Base-by-base conservation (phyloP, 768 basidiomycete genomes). In the Lactarius quietus region DNA sequence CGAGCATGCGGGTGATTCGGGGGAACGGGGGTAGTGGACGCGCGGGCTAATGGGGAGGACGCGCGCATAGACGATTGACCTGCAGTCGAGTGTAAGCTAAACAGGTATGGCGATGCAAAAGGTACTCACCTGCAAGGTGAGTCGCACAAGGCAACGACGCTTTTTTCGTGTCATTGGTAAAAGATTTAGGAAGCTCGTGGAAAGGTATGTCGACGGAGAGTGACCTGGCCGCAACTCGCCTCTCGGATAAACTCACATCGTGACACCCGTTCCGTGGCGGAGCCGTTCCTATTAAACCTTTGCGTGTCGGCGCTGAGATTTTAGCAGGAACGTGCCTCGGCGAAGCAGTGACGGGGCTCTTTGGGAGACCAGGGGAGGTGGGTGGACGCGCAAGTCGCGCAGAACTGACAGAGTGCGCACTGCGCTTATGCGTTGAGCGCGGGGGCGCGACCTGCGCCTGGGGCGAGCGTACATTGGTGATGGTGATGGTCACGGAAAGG, bases 401-500 rank as follows among this genome's bases (percentile, higher is more conserved):
- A 58, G 89, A 90, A 72, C 89, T 92, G 71, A 93, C 86, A 0
- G 90, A 92, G 73, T 93, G 92, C 0, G 85, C 86, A 12, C 84
- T 84, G 9, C 91, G 85, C 73, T 82, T 88, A 73, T 93, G 90
- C 0, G 80, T 70, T 74, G 73, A 14, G 77, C 68, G 68, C 75
- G 57, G 70, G 70, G 66, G 76, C 74, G 52, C 76, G 78, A 15
- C 76, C 76, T 79, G 78, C 0, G 77, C 70, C 54, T 80, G 73
- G 6, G 85, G 81, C 0, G 86, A 80, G 31, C 85, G 85, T 5
- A 86, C 88, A 74, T 96, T 97, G 57, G 90, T 88, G 75, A 97
- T 93, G 0, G 90, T 89, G 69, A 98, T 86, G 4, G 86, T 89
- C 15, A 92, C 92, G 3, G 86, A 80, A 76, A 96, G 93, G 0